A percentile compares a stretch with the other conserved stretches of the same genome.
Evolutionary conservation across 257 asterid species (phyloP).

Genomic region (Solanum pimpinellifolium): DNA sequence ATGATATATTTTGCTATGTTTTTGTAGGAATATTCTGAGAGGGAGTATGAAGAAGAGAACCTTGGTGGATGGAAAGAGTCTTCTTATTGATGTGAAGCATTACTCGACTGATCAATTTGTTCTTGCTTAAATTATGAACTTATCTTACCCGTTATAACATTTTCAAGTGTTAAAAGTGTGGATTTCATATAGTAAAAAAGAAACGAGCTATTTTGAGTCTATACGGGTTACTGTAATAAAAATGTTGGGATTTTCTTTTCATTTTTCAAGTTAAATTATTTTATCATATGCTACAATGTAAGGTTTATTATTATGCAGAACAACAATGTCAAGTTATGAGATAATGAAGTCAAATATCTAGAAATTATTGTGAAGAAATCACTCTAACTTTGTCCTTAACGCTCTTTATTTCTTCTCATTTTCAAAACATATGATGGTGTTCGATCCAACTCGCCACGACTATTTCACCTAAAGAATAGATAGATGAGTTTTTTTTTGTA

Average conservation of each 20-base stretch:
- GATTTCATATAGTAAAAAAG: background rate
- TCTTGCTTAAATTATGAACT: background rate
- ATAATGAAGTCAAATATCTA: background rate
- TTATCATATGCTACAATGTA: background rate
- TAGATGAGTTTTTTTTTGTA: background rate
- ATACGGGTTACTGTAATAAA: background rate
- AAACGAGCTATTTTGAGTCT: background rate
- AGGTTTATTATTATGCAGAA: background rate
- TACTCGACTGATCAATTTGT: background rate
- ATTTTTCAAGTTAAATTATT: background rate
- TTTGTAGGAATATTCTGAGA: constrained; percentile 13
- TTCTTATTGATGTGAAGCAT: constrained; percentile 9
- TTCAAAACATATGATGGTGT: background rate
- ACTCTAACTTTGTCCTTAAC: background rate
- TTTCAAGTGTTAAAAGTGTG: background rate
- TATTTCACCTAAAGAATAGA: background rate
- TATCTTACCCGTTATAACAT: background rate
- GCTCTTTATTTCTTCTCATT: background rate
- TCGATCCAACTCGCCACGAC: background rate
- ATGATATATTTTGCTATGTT: background rate
- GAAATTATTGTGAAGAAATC: background rate
- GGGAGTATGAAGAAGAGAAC: constrained; percentile 18
- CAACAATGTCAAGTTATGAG: background rate
- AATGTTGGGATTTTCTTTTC: background rate
- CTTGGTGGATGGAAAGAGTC: constrained; percentile 48